Conservation (phyloP, 192 early-diverging fungal genomes). For the Coemansia sp. region DNA sequence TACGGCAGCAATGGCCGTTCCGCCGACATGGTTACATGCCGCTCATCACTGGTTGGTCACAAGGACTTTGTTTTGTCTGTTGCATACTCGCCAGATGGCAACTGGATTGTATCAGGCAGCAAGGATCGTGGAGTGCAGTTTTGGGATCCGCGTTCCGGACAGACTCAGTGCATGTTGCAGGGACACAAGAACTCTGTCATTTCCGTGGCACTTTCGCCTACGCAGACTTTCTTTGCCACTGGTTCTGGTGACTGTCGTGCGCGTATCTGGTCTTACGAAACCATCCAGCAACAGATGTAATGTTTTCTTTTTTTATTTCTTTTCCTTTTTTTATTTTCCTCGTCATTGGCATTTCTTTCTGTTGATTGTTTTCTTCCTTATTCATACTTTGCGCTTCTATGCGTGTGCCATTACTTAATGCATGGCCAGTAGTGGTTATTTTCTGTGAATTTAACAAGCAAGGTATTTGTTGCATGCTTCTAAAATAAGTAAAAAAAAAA, state of each 20-base stretch:
- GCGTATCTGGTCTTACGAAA: conserved; percentile 85
- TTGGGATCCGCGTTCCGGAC: conserved; percentile 79
- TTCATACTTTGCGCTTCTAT: conserved; percentile 7
- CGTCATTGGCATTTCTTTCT: conserved; percentile 1
- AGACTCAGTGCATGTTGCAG: conserved; percentile 76
- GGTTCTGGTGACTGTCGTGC: conserved; percentile 92
- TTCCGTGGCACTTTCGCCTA: conserved; percentile 79
- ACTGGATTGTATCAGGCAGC: conserved; percentile 89
- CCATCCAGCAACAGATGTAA: conserved; percentile 20
- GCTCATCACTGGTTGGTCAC: conserved; percentile 61
- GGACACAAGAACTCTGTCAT: conserved; percentile 99
- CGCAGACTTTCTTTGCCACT: conserved; percentile 88
- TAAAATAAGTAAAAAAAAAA: background rate
- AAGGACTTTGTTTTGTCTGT: conserved; percentile 97
- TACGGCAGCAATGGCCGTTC: conserved; percentile 27
- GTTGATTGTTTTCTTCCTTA: background rate
- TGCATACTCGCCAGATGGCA: conserved; percentile 75
- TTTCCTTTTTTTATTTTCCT: background rate
- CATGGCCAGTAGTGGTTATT: background rate
- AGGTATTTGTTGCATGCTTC: background rate
- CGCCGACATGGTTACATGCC: conserved; percentile 33
- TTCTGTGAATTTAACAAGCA: background rate
- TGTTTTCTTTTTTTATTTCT: background rate
- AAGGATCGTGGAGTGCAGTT: conserved; percentile 93
- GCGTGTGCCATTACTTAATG: background rate